phyloP scores from a whole-genome alignment of 345 rosid genomes.

The Pugionium cornutum region DNA sequence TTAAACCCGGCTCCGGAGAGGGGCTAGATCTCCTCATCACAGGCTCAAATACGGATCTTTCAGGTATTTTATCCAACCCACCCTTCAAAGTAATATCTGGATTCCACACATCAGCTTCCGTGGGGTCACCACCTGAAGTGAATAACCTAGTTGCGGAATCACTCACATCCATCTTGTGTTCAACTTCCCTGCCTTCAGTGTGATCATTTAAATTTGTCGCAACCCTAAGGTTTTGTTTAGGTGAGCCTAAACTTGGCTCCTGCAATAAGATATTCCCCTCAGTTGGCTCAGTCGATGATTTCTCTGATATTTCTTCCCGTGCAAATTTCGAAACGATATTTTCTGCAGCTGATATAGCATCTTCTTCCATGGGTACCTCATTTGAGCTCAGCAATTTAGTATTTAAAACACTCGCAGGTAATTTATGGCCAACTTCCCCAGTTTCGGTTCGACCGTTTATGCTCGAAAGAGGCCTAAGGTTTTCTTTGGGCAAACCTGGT shows the following conservation, averaged over 20 bases:
- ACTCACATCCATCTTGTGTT: constrained; percentile 29
- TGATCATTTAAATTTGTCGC: constrained; percentile 26
- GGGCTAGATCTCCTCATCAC: constrained; percentile 36
- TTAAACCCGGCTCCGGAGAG: constrained; percentile 33
- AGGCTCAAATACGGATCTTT: constrained; percentile 30
- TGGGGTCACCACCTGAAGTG: constrained; percentile 30
- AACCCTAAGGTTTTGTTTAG: constrained; percentile 24
- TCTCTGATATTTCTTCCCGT: constrained; percentile 6
- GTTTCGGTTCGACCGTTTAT: constrained; percentile 27
- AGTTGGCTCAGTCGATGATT: constrained; percentile 27
- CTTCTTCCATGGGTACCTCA: constrained; percentile 16
- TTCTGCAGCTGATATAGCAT: constrained; percentile 16
- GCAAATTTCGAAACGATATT: constrained; percentile 19
- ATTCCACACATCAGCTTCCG: constrained; percentile 29
- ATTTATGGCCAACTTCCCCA: constrained; percentile 34
- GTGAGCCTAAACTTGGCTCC: constrained; percentile 27
- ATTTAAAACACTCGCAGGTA: constrained; percentile 16
- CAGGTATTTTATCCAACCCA: constrained; percentile 37
- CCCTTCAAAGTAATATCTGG: constrained; percentile 19
- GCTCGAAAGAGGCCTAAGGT: constrained; percentile 24
- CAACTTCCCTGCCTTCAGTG: constrained; percentile 23
- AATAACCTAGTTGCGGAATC: constrained; percentile 33
- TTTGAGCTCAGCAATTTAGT: constrained; percentile 22
- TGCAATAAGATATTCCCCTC: constrained; percentile 16
- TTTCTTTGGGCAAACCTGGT: constrained; percentile 28